A percentile compares a stretch with the other conserved stretches of the same genome.
Evolutionary conservation across 768 basidiomycete species (phyloP).

Genomic region (Butyriboletus loyo): DNA sequence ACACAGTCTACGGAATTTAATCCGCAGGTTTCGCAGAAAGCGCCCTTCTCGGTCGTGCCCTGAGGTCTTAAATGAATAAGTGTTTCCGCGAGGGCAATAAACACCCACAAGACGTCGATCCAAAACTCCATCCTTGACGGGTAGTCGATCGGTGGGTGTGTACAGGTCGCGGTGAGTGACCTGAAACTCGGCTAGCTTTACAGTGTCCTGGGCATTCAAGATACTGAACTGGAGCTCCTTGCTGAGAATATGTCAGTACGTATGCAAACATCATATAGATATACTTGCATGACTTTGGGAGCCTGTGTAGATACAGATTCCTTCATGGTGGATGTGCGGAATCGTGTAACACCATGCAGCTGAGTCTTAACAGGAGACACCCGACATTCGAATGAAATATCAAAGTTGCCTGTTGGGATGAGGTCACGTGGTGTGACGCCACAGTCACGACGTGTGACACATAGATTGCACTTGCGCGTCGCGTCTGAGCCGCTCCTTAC

Average conservation of each 20-base stretch:
- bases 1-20: constrained; percentile 91
- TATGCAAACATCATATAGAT: neutral
- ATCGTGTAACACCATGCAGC: neutral
- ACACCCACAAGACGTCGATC: constrained; percentile 81
- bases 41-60: constrained; percentile 93
- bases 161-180: constrained; percentile 92
- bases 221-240: constrained; percentile 96
- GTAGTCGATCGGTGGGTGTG: constrained; percentile 75
- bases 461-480: constrained; percentile 51
- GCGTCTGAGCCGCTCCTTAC: constrained; percentile 41
- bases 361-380: neutral
- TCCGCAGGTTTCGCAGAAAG: constrained; percentile 94
- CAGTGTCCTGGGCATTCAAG: constrained; percentile 91
- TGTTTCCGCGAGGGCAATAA: neutral
- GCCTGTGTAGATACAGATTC: constrained; percentile 75
- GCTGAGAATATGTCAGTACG: constrained; percentile 40
- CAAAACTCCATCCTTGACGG: constrained; percentile 88
- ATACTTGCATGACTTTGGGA: constrained; percentile 76
- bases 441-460: constrained; percentile 32
- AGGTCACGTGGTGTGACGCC: constrained; percentile 16
- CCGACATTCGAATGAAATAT: neutral
- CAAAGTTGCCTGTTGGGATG: neutral
- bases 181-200: constrained; percentile 94
- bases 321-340: constrained; percentile 48
- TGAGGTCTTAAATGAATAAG: constrained; percentile 28